These are phyloP conservation scores for Candida nitratophila DNA, from an alignment of 805 yeast species.

Conservation along the genomic window DNA sequence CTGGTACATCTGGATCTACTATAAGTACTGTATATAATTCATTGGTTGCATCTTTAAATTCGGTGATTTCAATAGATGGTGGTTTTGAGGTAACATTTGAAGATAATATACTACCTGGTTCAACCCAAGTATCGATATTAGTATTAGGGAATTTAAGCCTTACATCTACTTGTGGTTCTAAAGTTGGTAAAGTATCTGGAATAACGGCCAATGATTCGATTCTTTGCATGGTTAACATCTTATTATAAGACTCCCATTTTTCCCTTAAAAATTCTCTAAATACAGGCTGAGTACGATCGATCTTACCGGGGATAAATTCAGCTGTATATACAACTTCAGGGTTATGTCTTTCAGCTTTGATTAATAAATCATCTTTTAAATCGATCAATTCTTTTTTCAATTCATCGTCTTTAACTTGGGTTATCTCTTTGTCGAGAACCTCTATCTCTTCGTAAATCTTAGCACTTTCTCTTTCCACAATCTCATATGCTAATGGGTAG, in stretches of 20 bases:
- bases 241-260: slow-evolving; percentile 65
- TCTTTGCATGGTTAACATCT: slow-evolving; percentile 86
- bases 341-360: slow-evolving; percentile 64
- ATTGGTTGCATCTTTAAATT: slow-evolving; percentile 47
- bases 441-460: slow-evolving; percentile 32
- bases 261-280: slow-evolving; percentile 61
- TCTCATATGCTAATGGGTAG: slow-evolving; percentile 59
- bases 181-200: slow-evolving; percentile 91
- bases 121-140: slow-evolving; percentile 59
- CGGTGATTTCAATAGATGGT: slow-evolving; percentile 73
- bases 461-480: slow-evolving; percentile 42
- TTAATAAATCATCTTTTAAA: slow-evolving; percentile 27
- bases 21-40: slow-evolving; percentile 69
- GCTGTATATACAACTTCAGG: slow-evolving; percentile 81
- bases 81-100: slow-evolving; percentile 66
- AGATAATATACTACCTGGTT: slow-evolving; percentile 72
- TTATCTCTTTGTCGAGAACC: slow-evolving; percentile 24
- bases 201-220: slow-evolving; percentile 77
- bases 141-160: slow-evolving; percentile 69
- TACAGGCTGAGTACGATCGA: slow-evolving; percentile 74
- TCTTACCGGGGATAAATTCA: slow-evolving; percentile 34
- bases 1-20: slow-evolving; percentile 91
- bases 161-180: slow-evolving; percentile 74
- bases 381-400: slow-evolving; percentile 14
- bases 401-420: slow-evolving; percentile 12